Evolutionary conservation across 148 eudicot species (phyloP), one percentile per base, ranked within the genome.

Genomic region (Rhododendron ferrugineum): DNA sequence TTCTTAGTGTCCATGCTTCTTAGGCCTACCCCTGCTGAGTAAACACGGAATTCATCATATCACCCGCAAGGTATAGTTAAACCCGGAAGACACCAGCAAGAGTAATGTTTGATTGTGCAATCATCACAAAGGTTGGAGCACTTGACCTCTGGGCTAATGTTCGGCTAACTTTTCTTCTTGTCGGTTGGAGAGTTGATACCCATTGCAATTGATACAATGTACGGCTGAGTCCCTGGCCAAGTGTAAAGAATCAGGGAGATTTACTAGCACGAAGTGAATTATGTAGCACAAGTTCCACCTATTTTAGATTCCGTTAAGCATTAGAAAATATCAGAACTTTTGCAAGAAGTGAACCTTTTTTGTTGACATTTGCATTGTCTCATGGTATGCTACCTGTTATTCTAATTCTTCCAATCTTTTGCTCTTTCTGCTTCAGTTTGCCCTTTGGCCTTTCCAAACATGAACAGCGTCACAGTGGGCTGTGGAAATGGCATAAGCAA

Each of bases 361-460:
- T 6, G 23, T 83, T 46, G 36, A 37, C 16, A 46, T 49, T 47
- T 50, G 36, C 77, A 6, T 28, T 70, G 62, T 47, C 78, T 83
- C 23, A 44, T 20, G 3, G 50, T 36, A 34, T 49, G 68, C 74
- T 56, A 20, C 13, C 30, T 62, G 7, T 60, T 40, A n/a, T 82
- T 82, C 32, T 78, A 18, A 40, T 32, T 34, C 32, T 82, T 11
- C 30, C 78, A 7, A 26, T 86, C 20, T n/a, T 11, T 44, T 72
- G 80, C 83, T 83, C 32, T 83, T 85, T 85, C 50, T 64, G n/a
- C 79, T 73, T 88, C 94, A 97, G 99, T 91, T 64, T 97, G 99
- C 86, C 99, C 99, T 62, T 89, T 97, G 88, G 88, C 90, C 49
- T 94, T 95, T 75, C 98, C 99, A 52, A 92, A 85, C 74, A 90